Evolutionary conservation across 257 asterid species (phyloP), one percentile per base, ranked within the genome.

Genomic region (Verbena officinalis): DNA sequence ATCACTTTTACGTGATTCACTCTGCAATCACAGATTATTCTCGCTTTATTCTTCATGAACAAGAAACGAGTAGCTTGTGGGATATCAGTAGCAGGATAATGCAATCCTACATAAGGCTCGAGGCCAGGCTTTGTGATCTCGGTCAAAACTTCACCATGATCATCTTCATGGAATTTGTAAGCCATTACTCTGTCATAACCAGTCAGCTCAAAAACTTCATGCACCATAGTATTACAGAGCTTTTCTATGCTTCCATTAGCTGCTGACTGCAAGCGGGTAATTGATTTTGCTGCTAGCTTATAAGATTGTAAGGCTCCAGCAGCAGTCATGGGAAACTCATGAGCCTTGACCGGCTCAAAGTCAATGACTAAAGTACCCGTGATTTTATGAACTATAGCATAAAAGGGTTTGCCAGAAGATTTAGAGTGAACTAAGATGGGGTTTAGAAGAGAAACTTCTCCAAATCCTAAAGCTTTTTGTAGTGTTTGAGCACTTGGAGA

Each of bases 251-350:
- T 93, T 70, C 97, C 97, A 65, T 96, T 84, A 43, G 97, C 89
- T 54, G 90, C 72, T 16, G 99, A 43, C 77, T 93, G 99, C 83
- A 93, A 60, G 9, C 97, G 86, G 11, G 95, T 78, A 46, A 93
- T 93, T 23, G 99, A 96, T 81, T 90, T 93, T 7, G 96, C 91
- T 0, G 97, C 99, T 21, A 93, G 95, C 78, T 93, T 93, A 64
- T 93, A 93, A 0, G 99, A 93, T 48, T 93, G 97, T 64, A 93
- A 62, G 10, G 99, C 99, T 30, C 99, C 99, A 9, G 99, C 99
- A 33, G 99, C 97, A 52, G 99, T 90, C 96, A 87, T 84, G 31
- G 99, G 96, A 39, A 84, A 96, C 78, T 93, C 99, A 40, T 84
- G 84, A 59, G 96, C 96, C 80, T 87, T 93, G 68, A 93, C 99